Base-by-base conservation (phyloP, 495 filamentous ascomycete species). In the Penicillium paxilli region DNA sequence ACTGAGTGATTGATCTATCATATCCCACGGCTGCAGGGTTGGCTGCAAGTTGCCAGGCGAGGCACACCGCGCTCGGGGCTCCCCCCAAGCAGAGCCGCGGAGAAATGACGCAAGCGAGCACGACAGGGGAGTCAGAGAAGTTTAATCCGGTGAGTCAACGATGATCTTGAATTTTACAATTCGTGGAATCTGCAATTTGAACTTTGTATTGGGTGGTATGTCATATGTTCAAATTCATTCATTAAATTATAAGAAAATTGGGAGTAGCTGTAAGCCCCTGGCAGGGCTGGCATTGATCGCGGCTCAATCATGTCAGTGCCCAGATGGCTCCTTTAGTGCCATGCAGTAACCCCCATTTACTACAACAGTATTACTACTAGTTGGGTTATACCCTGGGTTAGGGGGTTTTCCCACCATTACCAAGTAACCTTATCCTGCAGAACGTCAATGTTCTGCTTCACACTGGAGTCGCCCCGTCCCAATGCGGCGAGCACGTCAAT, bases 91-190 rank as follows among this genome's bases (percentile, higher is more conserved):
- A 62, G 54, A 58, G 59, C 58, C 58, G 59, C 54, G 55, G 46
- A 49, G 21, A 52, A 51, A 57, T 62, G 59, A 58, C 59, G 59
- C 59, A 62, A 62, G 35, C 44, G 16, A 54, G 46, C 49, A 59
- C 57, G 57, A 48, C 52, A 60, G 26, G 4, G 25, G 26, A 54
- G 49, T 53, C 33, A 53, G 40, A 8, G 40, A 54, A 60, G 52
- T 49, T 32, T 21, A 56, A 40, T 38, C 37, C 35, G 35, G 25
- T 28, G 28, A 54, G 24, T 30, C 32, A 42, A 19, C n/a, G n/a
- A n/a, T n/a, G n/a, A n/a, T n/a, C n/a, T n/a, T n/a, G n/a, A n/a
- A n/a, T n/a, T n/a, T n/a, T n/a, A n/a, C n/a, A n/a, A n/a, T n/a
- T n/a, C n/a, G 26, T 28, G 5, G 26, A 28, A 37, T 16, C 14